These are phyloP conservation scores for Blepharisma undulans DNA, from an alignment of 169 alveolate genomes.

Conservation along the genomic window DNA sequence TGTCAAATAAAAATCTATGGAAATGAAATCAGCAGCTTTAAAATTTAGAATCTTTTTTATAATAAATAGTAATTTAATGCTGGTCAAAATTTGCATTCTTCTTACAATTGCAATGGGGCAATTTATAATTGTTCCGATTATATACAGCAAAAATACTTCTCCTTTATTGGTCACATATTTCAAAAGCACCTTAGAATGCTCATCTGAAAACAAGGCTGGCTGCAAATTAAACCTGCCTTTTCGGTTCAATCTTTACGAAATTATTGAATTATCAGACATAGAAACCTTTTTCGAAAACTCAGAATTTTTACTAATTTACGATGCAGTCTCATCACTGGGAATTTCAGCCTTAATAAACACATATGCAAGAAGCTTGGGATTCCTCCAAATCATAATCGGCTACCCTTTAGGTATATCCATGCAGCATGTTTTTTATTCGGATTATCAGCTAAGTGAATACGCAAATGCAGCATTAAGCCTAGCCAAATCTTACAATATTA, in stretches of 20 bases:
- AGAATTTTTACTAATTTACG: neutral
- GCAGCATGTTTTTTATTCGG: neutral
- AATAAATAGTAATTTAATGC: neutral
- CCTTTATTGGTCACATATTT: neutral
- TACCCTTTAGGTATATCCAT: neutral
- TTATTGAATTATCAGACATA: neutral
- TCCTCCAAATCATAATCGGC: neutral
- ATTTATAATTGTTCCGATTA: neutral
- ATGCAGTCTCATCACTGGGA: neutral
- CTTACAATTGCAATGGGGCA: neutral
- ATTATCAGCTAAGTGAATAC: neutral
- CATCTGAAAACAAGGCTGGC: neutral
- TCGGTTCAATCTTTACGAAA: neutral
- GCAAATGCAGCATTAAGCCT: neutral
- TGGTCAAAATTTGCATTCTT: neutral
- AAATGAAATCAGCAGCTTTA: no score
- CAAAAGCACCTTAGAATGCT: neutral
- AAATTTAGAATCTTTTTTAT: no score
- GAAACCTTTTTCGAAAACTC: neutral
- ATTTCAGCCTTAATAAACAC: neutral
- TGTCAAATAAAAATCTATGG: no score
- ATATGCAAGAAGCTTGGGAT: neutral
- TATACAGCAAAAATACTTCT: neutral
- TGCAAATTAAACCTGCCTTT: neutral
- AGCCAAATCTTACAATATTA: neutral